Conservation (phyloP, 1,139 yeast genomes). For the Citeromyces hawaiiensis region DNA sequence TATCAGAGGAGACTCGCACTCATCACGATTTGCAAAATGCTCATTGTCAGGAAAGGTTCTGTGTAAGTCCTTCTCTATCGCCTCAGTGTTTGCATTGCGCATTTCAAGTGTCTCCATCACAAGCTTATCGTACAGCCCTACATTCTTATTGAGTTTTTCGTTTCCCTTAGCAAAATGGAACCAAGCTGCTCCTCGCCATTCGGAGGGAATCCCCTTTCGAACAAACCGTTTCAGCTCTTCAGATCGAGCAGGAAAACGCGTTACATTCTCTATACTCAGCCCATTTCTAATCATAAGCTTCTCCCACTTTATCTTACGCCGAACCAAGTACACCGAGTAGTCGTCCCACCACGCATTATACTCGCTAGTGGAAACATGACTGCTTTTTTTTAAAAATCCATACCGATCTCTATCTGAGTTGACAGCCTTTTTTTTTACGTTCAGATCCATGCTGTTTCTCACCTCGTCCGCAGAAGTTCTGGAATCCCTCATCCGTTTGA, state of each 20-base stretch:
- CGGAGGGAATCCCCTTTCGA: slow-evolving; percentile 89
- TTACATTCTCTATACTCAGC: slow-evolving; percentile 24
- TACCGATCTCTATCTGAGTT: slow-evolving; percentile 52
- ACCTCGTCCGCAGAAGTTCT: background rate
- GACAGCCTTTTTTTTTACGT: slow-evolving; percentile 2
- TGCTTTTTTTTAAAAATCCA: slow-evolving; percentile 65
- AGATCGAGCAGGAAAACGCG: slow-evolving; percentile 70
- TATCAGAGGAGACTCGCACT: slow-evolving; percentile 47
- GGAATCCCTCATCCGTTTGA: background rate
- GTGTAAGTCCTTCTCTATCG: slow-evolving; percentile 84
- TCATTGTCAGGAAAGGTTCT: slow-evolving; percentile 91
- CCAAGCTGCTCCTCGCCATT: slow-evolving; percentile 97
- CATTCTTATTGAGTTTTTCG: slow-evolving; percentile 54
- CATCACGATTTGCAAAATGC: slow-evolving; percentile 32
- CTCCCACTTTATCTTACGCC: slow-evolving; percentile 70
- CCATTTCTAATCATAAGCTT: slow-evolving; percentile 56
- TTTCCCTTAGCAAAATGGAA: slow-evolving; percentile 91
- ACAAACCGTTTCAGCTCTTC: slow-evolving; percentile 75
- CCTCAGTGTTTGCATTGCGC: slow-evolving; percentile 67
- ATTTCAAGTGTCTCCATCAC: slow-evolving; percentile 37
- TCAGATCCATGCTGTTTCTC: background rate
- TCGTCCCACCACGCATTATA: slow-evolving; percentile 65
- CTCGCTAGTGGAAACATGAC: slow-evolving; percentile 34
- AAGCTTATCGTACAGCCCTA: slow-evolving; percentile 61
- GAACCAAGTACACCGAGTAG: slow-evolving; percentile 48